Conservation (phyloP, 768 basidiomycete genomes). For the Boletus speciosus region DNA sequence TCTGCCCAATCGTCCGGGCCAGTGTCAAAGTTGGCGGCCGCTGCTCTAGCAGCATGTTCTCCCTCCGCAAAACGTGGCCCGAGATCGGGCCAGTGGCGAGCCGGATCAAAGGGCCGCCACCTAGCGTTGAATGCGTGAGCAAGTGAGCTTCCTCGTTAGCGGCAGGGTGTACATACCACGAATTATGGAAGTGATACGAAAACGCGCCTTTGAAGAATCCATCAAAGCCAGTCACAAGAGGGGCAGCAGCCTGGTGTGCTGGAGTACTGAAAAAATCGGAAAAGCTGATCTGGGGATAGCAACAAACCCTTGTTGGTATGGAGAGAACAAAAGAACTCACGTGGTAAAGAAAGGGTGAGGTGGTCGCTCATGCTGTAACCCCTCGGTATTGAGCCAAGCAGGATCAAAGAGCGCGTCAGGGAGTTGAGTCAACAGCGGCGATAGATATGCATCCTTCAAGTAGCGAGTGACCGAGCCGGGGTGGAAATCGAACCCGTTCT, state of each 20-base stretch:
- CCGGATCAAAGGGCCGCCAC: conserved; percentile 92
- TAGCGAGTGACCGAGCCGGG: conserved; percentile 89
- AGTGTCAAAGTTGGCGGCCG: conserved; percentile 12
- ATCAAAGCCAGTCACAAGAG: conserved; percentile 80
- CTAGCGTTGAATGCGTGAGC: conserved; percentile 37
- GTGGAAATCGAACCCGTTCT: conserved; percentile 91
- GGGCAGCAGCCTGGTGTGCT: conserved; percentile 63
- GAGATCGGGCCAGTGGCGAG: conserved; percentile 88
- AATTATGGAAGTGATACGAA: conserved; percentile 94
- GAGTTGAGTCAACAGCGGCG: conserved; percentile 70
- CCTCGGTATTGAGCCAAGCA: conserved; percentile 91
- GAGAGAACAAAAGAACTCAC: conserved; percentile 38
- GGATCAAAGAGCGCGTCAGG: conserved; percentile 94
- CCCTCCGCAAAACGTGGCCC: conserved; percentile 72
- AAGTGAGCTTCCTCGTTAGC: not conserved
- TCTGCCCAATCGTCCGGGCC: conserved; percentile 27
- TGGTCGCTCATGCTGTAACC: conserved; percentile 84
- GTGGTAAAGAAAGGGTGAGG: conserved; percentile 89
- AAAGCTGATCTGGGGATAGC: conserved; percentile 49
- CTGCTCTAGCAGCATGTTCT: conserved; percentile 59
- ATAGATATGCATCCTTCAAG: conserved; percentile 76
- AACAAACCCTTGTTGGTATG: not conserved
- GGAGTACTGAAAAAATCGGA: conserved; percentile 81
- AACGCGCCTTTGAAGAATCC: conserved; percentile 93
- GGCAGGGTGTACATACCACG: conserved; percentile 51